Conservation (phyloP, 257 asterid species). For the Fraxinus americana region DNA sequence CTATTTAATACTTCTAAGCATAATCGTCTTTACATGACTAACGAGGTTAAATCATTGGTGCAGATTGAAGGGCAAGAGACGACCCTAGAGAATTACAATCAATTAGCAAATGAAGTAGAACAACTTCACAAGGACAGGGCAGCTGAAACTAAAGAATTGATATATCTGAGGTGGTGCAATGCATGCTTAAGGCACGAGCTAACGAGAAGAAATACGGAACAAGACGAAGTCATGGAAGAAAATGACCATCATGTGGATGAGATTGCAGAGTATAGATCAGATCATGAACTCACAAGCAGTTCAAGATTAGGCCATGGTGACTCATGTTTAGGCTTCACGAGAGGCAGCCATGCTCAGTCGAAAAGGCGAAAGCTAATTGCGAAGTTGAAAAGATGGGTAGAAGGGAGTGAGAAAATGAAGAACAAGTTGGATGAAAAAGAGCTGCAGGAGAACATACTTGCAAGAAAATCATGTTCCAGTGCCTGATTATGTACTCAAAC, state of each 20-base stretch:
- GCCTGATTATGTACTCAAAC: constrained; percentile 25
- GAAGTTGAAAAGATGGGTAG: constrained; percentile 63
- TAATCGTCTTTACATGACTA: background rate
- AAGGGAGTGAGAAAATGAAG: constrained; percentile 42
- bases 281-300: constrained; percentile 30
- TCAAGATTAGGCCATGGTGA: constrained; percentile 25
- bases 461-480: constrained; percentile 44
- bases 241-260: background rate
- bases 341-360: constrained; percentile 32
- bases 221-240: background rate
- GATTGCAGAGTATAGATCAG: constrained; percentile 35
- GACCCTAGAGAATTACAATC: constrained; percentile 29
- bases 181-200: constrained; percentile 56
- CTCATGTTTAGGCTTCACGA: constrained; percentile 26
- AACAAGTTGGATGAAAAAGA: constrained; percentile 31
- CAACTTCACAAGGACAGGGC: constrained; percentile 33
- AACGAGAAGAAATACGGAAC: constrained; percentile 41
- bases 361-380: constrained; percentile 47
- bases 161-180: constrained; percentile 52
- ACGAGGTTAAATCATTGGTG: background rate
- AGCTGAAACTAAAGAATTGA: constrained; percentile 38
- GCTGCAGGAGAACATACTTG: constrained; percentile 26
- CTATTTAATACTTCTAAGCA: no score
- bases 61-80: constrained; percentile 37
- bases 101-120: constrained; percentile 30